These are phyloP conservation scores for Lichtheimia corymbifera DNA, from an alignment of 371 early-diverging fungal species.

Conservation along the genomic window DNA sequence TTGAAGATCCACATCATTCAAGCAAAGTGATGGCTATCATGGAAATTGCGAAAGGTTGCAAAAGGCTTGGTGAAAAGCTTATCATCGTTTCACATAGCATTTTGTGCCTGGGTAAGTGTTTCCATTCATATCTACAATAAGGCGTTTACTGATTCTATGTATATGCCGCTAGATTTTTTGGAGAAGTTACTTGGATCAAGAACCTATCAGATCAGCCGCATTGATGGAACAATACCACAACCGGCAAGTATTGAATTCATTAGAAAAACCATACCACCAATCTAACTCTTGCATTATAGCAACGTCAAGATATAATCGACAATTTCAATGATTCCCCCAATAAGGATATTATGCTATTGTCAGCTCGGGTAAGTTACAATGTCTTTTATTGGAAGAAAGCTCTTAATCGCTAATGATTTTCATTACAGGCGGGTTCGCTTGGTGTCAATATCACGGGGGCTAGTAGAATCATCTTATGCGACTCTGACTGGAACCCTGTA, in stretches of 20 bases:
- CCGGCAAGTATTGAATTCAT: slow-evolving; percentile 15
- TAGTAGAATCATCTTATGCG: slow-evolving; percentile 86
- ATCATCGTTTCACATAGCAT: slow-evolving; percentile 77
- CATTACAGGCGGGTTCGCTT: slow-evolving; percentile 66
- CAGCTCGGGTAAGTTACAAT: slow-evolving; percentile 52
- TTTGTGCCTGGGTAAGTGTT: slow-evolving; percentile 58
- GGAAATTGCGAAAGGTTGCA: slow-evolving; percentile 31
- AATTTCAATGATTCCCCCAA: slow-evolving; percentile 61
- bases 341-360: slow-evolving; percentile 69
- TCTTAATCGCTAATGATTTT: too few relatives aligned
- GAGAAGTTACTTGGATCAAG: slow-evolving; percentile 22
- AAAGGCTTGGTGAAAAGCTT: slow-evolving; percentile 59
- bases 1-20: slow-evolving; percentile 24
- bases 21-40: slow-evolving; percentile 28
- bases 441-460: slow-evolving; percentile 92
- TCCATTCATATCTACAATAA: slow-evolving; percentile 4
- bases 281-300: slow-evolving; percentile 19
- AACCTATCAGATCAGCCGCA: slow-evolving; percentile 26
- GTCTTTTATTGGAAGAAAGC: too few relatives aligned
- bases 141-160: background rate
- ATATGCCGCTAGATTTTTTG: slow-evolving; percentile 48
- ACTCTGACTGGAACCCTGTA: slow-evolving; percentile 97
- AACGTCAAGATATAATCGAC: slow-evolving; percentile 76
- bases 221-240: slow-evolving; percentile 55
- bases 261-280: background rate